Evolutionary conservation across 768 basidiomycete genomes (phyloP), one percentile per base, ranked within the genome.

Genomic region (Auriculariales sp.): DNA sequence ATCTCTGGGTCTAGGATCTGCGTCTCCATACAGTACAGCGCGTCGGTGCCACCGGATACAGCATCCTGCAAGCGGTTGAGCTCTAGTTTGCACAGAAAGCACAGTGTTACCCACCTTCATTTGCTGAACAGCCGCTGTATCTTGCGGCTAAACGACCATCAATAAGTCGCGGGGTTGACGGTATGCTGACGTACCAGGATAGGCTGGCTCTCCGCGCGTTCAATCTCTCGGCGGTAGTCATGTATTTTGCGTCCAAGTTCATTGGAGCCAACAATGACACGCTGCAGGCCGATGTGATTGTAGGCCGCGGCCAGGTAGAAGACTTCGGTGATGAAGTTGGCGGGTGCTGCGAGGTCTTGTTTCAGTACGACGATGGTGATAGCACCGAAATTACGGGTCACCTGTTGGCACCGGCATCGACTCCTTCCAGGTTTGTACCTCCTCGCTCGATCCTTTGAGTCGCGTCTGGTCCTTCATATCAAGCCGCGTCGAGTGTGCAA

Each of bases 291-390:
- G 50, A 90, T 83, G 65, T 99, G 94, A 49, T 85, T 82, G 71
- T 83, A 84, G 0, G 90, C 83, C 45, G 87, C 74, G 6, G 83
- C 73, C 36, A 97, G 72, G 68, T 87, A 97, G 69, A 97, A 98
- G 17, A 95, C 78, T 36, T 97, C 83, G 4, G 94, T 90, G 54
- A 97, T 90, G 64, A 99, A 99, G 61, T 95, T 95, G 2, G 86
- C 80, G 4, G 80, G 61, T 3, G 77, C 61, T n/a, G 73, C 79
- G 79, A 57, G 57, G 39, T n/a, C n/a, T n/a, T n/a, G n/a, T n/a
- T n/a, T 12, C 5, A 44, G 10, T 44, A 15, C 46, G n/a, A 50
- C 15, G 27, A 34, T 17, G 25, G 22, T 31, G 46, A 10, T 30
- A 48, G 1, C 50, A 19, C 9, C 28, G 17, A 28, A 45, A 42